Conservation (phyloP, 257 asterid species). For the Cruciata laevipes region DNA sequence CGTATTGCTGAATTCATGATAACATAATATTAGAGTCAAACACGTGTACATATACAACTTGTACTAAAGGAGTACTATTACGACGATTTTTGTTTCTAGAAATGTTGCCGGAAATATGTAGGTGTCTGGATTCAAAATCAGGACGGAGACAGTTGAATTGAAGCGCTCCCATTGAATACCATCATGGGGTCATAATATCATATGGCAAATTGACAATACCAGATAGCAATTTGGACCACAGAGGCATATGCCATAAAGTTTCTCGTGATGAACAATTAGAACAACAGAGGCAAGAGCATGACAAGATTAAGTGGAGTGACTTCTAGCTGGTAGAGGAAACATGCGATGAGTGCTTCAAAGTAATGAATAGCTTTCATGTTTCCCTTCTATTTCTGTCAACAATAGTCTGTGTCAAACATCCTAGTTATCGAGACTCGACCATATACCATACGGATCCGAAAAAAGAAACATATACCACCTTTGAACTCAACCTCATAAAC, state of each 20-base stretch:
- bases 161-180: neutral
- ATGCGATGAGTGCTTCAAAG: neutral
- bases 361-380: neutral
- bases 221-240: neutral
- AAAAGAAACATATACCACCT: too few relatives aligned
- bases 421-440: too few relatives aligned
- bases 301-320: neutral
- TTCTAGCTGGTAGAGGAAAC: neutral
- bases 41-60: too few relatives aligned
- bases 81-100: too few relatives aligned
- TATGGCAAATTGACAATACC: neutral
- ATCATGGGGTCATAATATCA: neutral
- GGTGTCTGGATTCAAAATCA: neutral
- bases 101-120: too few relatives aligned
- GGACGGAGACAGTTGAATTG: too few relatives aligned
- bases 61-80: too few relatives aligned
- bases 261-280: neutral
- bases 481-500: too few relatives aligned
- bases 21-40: too few relatives aligned
- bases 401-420: neutral
- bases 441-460: too few relatives aligned
- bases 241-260: neutral
- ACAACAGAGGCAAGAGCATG: neutral
- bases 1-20: too few relatives aligned
- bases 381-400: neutral